Base-by-base conservation (phyloP, 768 basidiomycete species). In the Mycena venus region DNA sequence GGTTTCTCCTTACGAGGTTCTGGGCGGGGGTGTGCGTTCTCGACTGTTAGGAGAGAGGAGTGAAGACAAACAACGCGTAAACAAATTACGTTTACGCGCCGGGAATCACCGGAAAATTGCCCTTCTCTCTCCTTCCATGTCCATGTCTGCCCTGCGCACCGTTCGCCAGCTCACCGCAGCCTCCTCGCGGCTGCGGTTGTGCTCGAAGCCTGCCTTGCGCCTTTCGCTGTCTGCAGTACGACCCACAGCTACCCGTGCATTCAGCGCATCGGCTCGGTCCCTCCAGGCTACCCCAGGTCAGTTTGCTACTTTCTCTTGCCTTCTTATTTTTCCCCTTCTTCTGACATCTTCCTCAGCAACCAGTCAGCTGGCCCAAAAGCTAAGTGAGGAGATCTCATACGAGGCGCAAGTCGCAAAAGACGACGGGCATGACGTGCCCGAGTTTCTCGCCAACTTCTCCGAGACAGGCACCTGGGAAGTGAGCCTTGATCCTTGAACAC, bases 311-410 rank as follows among this genome's bases (percentile, higher is more conserved):
- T 34, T 47, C 10, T 21, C 38, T 32, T 40, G 29, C 40, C n/a
- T 40, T 42, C 3, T 27, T 2, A 3, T 17, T 31, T 47, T 7
- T 4, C 32, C 55, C 6, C n/a, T 3, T 36, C 47, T 29, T 11
- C 15, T 23, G 23, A 7, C 14, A n/a, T 34, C 36, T 60, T 19
- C 11, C 27, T 19, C n/a, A 70, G 70, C 92, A 67, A 94, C 96
- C 80, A 85, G 93, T 34, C 83, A 90, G n/a, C 90, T 99, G 36
- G 87, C 91, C 19, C 88, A 93, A 79, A 95, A 93, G 78, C 86
- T 98, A 53, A 83, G 87, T 47, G 91, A 94, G 79, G 98, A 99
- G 86, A 88, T 98, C 78, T 87, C 92, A 78, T 98, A 94, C 81
- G 97, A 99, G 86, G n/a, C 34, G 8, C 11, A 49, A 0, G 8